Base-by-base conservation (phyloP, 192 early-diverging fungal genomes). In the Coemansia umbellata region DNA sequence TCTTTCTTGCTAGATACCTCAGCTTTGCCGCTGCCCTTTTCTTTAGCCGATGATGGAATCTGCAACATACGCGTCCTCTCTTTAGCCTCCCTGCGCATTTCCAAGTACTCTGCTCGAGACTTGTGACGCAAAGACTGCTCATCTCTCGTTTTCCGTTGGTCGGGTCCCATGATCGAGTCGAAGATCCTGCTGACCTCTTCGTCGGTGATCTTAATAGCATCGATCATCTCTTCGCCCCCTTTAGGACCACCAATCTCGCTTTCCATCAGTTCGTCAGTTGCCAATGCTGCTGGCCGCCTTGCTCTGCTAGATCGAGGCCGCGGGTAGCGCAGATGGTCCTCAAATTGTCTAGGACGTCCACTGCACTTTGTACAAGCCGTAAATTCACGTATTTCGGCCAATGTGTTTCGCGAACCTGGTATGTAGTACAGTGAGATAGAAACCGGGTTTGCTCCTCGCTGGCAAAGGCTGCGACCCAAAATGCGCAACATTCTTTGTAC, bases 161-260 rank as follows among this genome's bases (percentile, higher is more conserved):
- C 45, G 0, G 63, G 18, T 14, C 58, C 50, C 61, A 76, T 69
- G 14, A 76, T 57, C 22, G 73, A 65, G 31, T 69, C 54, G 44
- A 61, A 76, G 36, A 76, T 76, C 50, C 52, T 55, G 58, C 27
- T 49, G 31, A 76, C 51, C 17, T 76, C 73, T 13, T 69, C 55
- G 40, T 76, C 73, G 1, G 73, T 65, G 30, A 76, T 31, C 11
- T 47, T 53, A 44, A 74, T 55, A 17, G 44, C 40, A 15, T 67
- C 64, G 13, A 74, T 27, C 21, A 59, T 9, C 1, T 51, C 39
- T 21, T 31, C 37, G 9, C 41, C 48, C 0, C 44, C 41, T 26
- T 47, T 23, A 26, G 48, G 13, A 21, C 21, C 19, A 7, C 32
- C 17, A 33, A 51, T 59, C 18, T 47, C 28, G 14, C 37, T 23